Percentiles rank a stretch among this genome's conserved stretches.
These are phyloP conservation scores for Paracorniculantispora psalliotae DNA, from an alignment of 2,329 filamentous ascomycete species.

Conservation along the genomic window DNA sequence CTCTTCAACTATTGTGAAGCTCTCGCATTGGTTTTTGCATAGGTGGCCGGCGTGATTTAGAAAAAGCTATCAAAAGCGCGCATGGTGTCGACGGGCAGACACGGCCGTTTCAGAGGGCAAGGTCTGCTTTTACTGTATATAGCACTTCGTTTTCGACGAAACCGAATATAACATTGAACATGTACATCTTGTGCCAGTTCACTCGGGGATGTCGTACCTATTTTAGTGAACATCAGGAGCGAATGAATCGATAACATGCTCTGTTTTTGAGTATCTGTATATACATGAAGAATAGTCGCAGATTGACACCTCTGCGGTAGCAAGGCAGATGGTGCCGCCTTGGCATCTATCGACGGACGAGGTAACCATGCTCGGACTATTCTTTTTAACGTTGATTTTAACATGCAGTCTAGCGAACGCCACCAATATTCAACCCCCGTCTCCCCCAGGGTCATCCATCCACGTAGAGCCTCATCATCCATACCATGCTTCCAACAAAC, in stretches of 20 bases:
- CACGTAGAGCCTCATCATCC: neutral
- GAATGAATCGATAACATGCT: no score
- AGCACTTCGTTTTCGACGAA: neutral
- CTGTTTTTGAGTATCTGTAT: no score
- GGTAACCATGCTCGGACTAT: neutral
- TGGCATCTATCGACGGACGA: no score
- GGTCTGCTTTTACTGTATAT: neutral
- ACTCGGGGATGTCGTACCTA: no score
- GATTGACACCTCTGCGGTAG: no score
- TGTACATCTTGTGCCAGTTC: no score
- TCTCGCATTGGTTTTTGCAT: neutral
- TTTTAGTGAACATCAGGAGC: no score
- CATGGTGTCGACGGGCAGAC: neutral
- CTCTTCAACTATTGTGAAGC: neutral
- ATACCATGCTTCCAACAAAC: no score
- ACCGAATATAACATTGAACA: neutral
- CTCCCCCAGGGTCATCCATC: neutral
- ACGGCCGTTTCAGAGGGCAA: no score
- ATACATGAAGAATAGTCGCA: no score
- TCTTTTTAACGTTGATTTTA: neutral
- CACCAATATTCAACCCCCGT: neutral
- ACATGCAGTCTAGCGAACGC: neutral
- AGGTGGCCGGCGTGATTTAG: conserved; percentile 1
- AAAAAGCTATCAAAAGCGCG: neutral
- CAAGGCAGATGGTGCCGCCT: no score